These are phyloP conservation scores for Fomitopsis serialis DNA, from an alignment of 768 basidiomycete genomes.

Conservation along the genomic window DNA sequence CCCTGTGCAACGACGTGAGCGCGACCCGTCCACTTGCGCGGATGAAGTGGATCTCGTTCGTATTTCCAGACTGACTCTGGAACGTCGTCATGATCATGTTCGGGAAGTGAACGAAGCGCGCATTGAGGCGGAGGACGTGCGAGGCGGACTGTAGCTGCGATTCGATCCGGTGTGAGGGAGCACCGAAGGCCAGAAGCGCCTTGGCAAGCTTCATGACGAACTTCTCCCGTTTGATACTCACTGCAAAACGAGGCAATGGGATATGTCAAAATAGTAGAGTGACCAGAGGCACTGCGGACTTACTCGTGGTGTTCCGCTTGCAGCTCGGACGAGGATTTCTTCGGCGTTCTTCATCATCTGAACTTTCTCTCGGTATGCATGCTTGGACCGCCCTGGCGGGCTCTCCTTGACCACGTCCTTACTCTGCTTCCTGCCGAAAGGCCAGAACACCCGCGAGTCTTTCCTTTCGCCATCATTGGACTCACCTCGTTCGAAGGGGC, in stretches of 20 bases:
- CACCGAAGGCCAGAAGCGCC: slow-evolving; percentile 85
- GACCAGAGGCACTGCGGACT: neutral
- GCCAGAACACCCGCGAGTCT: neutral
- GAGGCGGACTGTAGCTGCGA: slow-evolving; percentile 81
- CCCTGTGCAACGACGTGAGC: slow-evolving; percentile 73
- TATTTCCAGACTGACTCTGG: slow-evolving; percentile 47
- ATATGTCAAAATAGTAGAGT: neutral
- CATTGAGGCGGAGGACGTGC: slow-evolving; percentile 68
- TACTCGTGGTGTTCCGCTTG: neutral
- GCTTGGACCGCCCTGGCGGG: neutral
- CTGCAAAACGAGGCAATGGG: neutral
- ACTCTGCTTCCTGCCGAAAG: neutral
- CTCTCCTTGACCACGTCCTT: neutral
- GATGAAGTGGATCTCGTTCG: slow-evolving; percentile 81
- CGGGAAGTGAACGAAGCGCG: slow-evolving; percentile 80
- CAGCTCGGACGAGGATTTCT: slow-evolving; percentile 10
- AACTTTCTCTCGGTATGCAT: slow-evolving; percentile 10
- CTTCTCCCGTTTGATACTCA: slow-evolving; percentile 29
- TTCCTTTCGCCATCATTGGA: neutral
- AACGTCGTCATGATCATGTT: slow-evolving; percentile 79
- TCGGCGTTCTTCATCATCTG: slow-evolving; percentile 10
- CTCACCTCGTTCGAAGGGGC: neutral
- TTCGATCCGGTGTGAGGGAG: slow-evolving; percentile 92
- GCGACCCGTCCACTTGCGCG: slow-evolving; percentile 77
- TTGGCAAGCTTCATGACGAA: slow-evolving; percentile 86